Evolutionary conservation across 2,329 filamentous ascomycete species (phyloP).

Genomic region (Juglanconis oblonga): DNA sequence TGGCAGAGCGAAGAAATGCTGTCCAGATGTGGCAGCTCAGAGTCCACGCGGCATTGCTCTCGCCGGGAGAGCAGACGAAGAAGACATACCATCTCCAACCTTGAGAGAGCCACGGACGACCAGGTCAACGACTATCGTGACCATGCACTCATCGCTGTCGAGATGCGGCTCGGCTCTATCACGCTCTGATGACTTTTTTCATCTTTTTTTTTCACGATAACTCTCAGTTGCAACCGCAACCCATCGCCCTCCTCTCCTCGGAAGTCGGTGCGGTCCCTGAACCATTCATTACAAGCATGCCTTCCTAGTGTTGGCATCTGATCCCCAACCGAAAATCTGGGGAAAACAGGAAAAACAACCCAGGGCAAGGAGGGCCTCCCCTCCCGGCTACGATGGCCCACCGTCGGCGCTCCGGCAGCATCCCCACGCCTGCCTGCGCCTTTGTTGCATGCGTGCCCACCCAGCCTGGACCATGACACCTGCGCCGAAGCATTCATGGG

Average conservation of each 20-base stretch:
- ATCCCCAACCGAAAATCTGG: neutral
- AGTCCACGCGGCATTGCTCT: neutral
- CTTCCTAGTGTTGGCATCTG: neutral
- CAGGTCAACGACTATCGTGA: neutral
- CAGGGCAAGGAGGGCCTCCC: too few species aligned
- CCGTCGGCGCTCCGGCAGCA: neutral
- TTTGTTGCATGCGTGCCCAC: neutral
- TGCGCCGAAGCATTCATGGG: slow-evolving; percentile 1
- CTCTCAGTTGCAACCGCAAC: neutral
- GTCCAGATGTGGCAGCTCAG: slow-evolving; percentile 3
- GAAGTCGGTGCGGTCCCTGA: neutral
- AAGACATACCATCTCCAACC: neutral
- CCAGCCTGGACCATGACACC: neutral
- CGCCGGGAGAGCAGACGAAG: neutral
- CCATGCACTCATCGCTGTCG: neutral
- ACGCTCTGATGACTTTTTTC: too few species aligned
- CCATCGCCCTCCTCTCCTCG: neutral
- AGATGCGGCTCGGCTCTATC: neutral
- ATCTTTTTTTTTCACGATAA: too few species aligned
- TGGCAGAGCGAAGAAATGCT: neutral
- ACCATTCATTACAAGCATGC: neutral
- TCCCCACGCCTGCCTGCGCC: too few species aligned
- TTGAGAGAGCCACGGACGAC: neutral
- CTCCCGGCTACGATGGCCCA: too few species aligned
- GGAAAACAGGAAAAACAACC: neutral